Evolutionary conservation across 305 asterid species (phyloP), one percentile per base, ranked within the genome.

Genomic region (Solanum chacoense): DNA sequence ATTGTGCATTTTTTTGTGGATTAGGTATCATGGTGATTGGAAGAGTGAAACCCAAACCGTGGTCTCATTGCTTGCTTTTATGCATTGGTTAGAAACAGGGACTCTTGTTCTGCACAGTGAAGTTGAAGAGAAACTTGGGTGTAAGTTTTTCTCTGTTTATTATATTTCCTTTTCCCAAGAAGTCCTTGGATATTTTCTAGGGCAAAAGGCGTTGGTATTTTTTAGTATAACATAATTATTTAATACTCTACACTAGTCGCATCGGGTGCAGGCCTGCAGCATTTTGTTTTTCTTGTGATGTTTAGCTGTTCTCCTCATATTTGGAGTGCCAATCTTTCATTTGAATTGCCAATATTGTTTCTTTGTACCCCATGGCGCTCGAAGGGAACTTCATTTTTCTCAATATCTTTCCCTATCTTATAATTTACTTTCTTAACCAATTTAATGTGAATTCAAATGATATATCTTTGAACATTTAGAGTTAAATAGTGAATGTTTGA

Each of bases 21-120:
- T 83, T 84, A 97, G 99, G 93, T 96, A 93, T 89, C 98, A 97
- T 38, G 96, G 95, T 85, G 98, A 95, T 93, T 95, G 98, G 98
- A 94, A 92, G 92, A 93, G 92, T 85, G 98, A 96, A 92, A 93
- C 98, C 0, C 98, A 97, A 91, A 88, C 93, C 14, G 98, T 90
- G 22, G 98, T 95, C 72, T 94, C 98, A 8, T 89, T 95, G 91
- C 93, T 97, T 78, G 98, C 98, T 40, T 96, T 94, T 93, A 96
- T 95, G 93, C 98, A 95, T 91, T 97, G 94, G 94, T 88, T 96
- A 85, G 99, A 96, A 89, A 94, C 94, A 1, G 98, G 96, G 90
- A 88, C 87, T 84, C 97, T 97, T 71, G 96, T 97, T 88, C 91
- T 96, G 87, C 99, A 97, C 71, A 87, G 93, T 9, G 97, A 96